phyloP scores from a whole-genome alignment of 768 basidiomycete genomes.

The Mycena filopes region DNA sequence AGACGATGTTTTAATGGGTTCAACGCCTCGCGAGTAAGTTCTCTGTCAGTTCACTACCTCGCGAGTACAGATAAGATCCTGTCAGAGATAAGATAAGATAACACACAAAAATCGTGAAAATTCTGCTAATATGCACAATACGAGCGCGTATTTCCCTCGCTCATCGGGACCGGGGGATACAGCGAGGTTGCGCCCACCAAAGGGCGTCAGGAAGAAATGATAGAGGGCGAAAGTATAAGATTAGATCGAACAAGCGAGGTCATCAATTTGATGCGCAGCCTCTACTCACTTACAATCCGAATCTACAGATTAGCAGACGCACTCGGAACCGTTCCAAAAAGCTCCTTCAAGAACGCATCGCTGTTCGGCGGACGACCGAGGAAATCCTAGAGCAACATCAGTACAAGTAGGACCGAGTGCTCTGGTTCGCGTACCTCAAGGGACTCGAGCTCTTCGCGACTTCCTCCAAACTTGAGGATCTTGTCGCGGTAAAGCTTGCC shows the following conservation, averaged over 20 bases:
- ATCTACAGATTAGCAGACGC: slow-evolving; percentile 8
- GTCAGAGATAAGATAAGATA: slow-evolving; percentile 7
- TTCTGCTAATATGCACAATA: too few relatives aligned
- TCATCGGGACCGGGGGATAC: too few relatives aligned
- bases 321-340: slow-evolving; percentile 59
- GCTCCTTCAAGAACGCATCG: slow-evolving; percentile 76
- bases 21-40: slow-evolving; percentile 11
- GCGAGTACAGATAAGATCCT: not conserved
- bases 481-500: slow-evolving; percentile 79
- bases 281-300: not conserved
- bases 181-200: too few relatives aligned
- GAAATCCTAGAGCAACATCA: slow-evolving; percentile 64
- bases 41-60: not conserved
- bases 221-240: too few relatives aligned
- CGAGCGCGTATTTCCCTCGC: too few relatives aligned
- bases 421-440: slow-evolving; percentile 77
- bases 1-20: not conserved
- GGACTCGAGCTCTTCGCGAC: slow-evolving; percentile 83
- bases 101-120: too few relatives aligned
- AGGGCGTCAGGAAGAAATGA: too few relatives aligned
- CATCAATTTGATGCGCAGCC: not conserved
- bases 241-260: too few relatives aligned
- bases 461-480: slow-evolving; percentile 80
- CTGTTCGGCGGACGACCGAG: slow-evolving; percentile 79
- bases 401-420: not conserved